phyloP scores from a whole-genome alignment of 2,329 filamentous ascomycete genomes.

The Fusarium cicatricum region DNA sequence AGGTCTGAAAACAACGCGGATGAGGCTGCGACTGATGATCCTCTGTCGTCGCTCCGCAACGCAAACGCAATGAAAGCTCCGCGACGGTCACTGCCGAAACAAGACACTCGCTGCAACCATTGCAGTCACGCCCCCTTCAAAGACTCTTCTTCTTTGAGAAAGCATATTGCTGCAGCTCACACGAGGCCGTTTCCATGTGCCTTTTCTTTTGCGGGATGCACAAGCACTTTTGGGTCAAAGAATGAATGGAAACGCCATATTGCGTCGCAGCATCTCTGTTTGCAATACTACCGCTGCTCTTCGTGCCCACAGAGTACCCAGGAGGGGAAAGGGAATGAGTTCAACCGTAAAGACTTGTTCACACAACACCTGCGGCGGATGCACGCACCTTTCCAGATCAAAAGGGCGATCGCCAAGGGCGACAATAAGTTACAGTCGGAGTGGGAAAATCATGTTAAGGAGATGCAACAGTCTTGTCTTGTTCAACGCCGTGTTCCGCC shows the following conservation, averaged over 20 bases:
- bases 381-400: constrained; percentile 78
- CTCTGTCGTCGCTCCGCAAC: constrained; percentile 35
- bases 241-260: constrained; percentile 99
- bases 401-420: constrained; percentile 63
- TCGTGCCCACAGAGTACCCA: constrained; percentile 62
- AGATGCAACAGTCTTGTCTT: constrained; percentile 78
- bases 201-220: constrained; percentile 84
- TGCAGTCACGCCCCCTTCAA: constrained; percentile 73
- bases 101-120: constrained; percentile 67
- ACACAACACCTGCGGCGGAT: constrained; percentile 94
- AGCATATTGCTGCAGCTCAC: constrained; percentile 73
- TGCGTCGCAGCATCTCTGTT: constrained; percentile 83
- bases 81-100: constrained; percentile 61
- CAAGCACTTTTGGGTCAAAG: constrained; percentile 86
- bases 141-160: constrained; percentile 70
- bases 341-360: constrained; percentile 96
- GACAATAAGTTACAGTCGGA: constrained; percentile 67
- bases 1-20: constrained; percentile 49
- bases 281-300: constrained; percentile 71
- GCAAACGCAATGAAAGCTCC: constrained; percentile 49
- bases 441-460: constrained; percentile 72
- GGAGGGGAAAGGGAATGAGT: constrained; percentile 71
- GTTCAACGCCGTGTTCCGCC: constrained; percentile 75
- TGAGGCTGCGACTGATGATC: constrained; percentile 42
- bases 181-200: constrained; percentile 84